Evolutionary conservation across 371 early-diverging fungal genomes (phyloP), one percentile per base, ranked within the genome.

Genomic region (Thermomucor indicae-seudaticae): DNA sequence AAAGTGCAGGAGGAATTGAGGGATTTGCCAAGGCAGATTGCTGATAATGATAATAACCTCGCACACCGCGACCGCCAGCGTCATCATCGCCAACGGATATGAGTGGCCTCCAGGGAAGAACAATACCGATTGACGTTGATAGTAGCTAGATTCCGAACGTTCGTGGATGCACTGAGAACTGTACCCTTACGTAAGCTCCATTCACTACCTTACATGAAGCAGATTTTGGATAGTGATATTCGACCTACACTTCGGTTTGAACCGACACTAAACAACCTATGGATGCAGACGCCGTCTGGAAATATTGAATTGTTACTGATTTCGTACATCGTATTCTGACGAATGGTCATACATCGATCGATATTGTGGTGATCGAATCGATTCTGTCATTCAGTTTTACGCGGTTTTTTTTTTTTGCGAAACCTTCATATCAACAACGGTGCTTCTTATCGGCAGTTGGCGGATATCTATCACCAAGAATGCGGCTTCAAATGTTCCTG

Each of bases 211-310:
- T 91, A 82, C 62, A 82, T 92, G 70, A 83, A 84, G 51, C 83
- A 80, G 30, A 75, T 72, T 22, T 54, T 89, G 4, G 73, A 73
- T 34, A 90, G 89, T 42, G 92, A 92, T 51, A 74, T 92, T 12
- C 78, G 78, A 45, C 89, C 92, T 5, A 91, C 92, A 58, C 71
- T 96, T 43, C 81, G 91, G n/a, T 92, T 95, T 60, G 93, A 94
- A n/a, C 83, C 88, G 67, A 57, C 3, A 44, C 27, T 6, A 58
- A 64, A 34, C 70, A 68, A 35, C 57, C 50, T 1, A 34, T 34
- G 6, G 46, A 57, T 8, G 58, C 62, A 46, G 45, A 54, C n/a
- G 41, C 39, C 30, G 27, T 34, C 19, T 17, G 55, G 37, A 53
- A 12, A 51, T 86, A 79, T 24, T 94, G 81, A n/a, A n/a, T n/a